phyloP scores from a whole-genome alignment of 2,329 filamentous ascomycete genomes.

The Talaromyces sp. region DNA sequence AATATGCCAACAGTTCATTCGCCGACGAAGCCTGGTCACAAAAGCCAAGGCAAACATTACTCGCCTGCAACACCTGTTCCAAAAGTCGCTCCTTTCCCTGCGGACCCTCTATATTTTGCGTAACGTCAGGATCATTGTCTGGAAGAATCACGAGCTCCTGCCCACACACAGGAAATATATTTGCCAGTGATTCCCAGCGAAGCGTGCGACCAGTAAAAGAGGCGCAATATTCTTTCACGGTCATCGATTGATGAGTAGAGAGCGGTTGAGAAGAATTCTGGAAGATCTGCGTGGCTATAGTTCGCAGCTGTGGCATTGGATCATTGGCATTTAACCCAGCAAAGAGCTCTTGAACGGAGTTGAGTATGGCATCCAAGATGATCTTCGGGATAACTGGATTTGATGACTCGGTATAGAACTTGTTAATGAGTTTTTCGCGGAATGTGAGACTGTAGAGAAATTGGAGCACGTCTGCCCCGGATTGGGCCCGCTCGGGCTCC shows the following conservation, averaged over 20 bases:
- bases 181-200: constrained; percentile 47
- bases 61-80: constrained; percentile 37
- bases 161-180: constrained; percentile 44
- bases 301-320: constrained; percentile 30
- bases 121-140: constrained; percentile 35
- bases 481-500: constrained; percentile 33
- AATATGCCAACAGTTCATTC: constrained; percentile 39
- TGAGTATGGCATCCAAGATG: constrained; percentile 30
- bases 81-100: constrained; percentile 33
- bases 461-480: constrained; percentile 33
- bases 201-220: constrained; percentile 35
- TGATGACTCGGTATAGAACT: constrained; percentile 26
- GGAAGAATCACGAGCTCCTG: constrained; percentile 35
- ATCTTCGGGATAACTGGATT: constrained; percentile 28
- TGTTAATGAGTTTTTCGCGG: constrained; percentile 31
- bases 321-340: constrained; percentile 26
- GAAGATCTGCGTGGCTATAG: constrained; percentile 32
- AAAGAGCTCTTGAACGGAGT: constrained; percentile 31
- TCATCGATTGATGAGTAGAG: constrained; percentile 30
- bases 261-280: constrained; percentile 34
- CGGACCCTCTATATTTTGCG: constrained; percentile 20
- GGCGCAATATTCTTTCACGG: constrained; percentile 33
- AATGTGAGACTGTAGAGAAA: constrained; percentile 32
- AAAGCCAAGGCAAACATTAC: constrained; percentile 35
- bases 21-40: constrained; percentile 37